Conservation (phyloP, 306 rosid species). For the Prunus davidiana region DNA sequence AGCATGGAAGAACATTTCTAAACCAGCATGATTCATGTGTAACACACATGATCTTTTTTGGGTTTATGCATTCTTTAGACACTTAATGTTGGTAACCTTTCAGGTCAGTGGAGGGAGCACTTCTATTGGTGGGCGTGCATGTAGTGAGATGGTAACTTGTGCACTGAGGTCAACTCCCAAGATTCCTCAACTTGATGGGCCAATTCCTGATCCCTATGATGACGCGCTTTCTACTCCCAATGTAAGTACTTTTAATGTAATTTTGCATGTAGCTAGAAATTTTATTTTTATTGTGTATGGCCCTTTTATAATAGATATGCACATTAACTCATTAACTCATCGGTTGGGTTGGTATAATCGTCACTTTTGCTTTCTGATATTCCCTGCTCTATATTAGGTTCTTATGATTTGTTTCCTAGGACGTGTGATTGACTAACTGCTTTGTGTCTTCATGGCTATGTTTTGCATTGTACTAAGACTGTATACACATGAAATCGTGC, state of each 20-base stretch:
- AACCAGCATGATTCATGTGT: no score
- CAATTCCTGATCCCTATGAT: constrained; percentile 79
- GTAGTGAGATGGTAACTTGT: constrained; percentile 36
- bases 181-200: constrained; percentile 98
- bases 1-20: not conserved
- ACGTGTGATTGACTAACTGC: not conserved
- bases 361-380: not conserved
- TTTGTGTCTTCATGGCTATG: not conserved
- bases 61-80: constrained; percentile 16
- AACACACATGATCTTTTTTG: not conserved
- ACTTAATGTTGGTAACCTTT: constrained; percentile 27
- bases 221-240: constrained; percentile 94
- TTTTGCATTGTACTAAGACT: not conserved
- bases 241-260: constrained; percentile 39
- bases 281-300: not conserved
- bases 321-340: no score
- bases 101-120: constrained; percentile 65
- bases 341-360: no score
- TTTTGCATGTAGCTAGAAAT: not conserved
- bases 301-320: not conserved
- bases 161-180: constrained; percentile 43
- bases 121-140: constrained; percentile 40
- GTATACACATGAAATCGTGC: no score
- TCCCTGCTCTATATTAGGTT: not conserved
- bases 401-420: not conserved